Base-by-base conservation (phyloP, 148 eudicot genomes). In the Suaeda aralocaspica region DNA sequence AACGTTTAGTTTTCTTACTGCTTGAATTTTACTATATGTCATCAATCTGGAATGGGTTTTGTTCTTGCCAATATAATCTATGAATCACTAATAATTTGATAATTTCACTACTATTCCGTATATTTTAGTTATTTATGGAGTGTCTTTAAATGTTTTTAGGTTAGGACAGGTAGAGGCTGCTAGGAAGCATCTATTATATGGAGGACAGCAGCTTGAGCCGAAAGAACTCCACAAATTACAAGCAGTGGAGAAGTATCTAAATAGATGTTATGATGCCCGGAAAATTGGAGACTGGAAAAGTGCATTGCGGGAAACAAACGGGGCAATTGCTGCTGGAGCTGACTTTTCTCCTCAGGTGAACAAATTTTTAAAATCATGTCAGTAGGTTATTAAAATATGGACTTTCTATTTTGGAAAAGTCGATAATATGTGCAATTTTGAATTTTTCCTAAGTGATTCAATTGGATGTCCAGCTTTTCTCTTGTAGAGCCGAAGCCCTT, bases 141-240 rank as follows among this genome's bases (percentile, higher is more conserved):
- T 45, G 49, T 45, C 2, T 1, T 45, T 45, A 11, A 11, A 45
- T 49, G 18, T 73, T 50, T 63, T 63, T 83, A 92, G 97, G 74
- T 76, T 92, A 79, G 98, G 98, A 56, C 89, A 88, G 81, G 81
- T 84, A 81, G 96, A 92, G 68, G 83, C 73, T 86, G 89, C 98
- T 30, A 82, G 88, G 74, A 80, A 76, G 75, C 91, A 92, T 81
- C 80, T 92, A 34, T 86, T 69, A 64, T 76, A 80, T 70, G 80
- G 70, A 0, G 96, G 96, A n/a, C 76, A 77, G 36, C 83, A 71
- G 25, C 86, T 87, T 5, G 91, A 89, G 66, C 59, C 77, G 36
- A 73, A 44, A 18, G 93, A 87, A 73, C 49, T 84, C 75, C 83
- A 78, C 44, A 92, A 86, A 79, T 70, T 92, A 73, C 84, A 84